Base-by-base conservation (phyloP, 805 yeast species). In the Barnettozyma wickerhamii region DNA sequence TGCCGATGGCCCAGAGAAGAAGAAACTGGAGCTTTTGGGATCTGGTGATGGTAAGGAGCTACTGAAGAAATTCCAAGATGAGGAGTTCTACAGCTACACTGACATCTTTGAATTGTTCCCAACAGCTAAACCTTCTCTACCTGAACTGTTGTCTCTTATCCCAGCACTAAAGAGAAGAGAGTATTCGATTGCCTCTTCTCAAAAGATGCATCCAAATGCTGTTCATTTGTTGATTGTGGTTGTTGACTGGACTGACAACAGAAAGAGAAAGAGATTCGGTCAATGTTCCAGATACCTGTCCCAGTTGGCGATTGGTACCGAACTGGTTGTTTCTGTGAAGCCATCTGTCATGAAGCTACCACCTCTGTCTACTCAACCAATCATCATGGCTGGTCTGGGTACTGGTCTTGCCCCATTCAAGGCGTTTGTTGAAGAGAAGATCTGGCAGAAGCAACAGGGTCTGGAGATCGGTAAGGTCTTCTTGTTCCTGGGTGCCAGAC, bases 371-470 rank as follows among this genome's bases (percentile, higher is more conserved):
- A 78, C 80, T 35, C 91, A 87, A 60, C 97, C 98, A 18, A 83
- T 91, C 53, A 81, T 91, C 49, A 91, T 91, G 98, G 83, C 95
- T 53, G 98, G 98, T 55, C 74, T 91, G 52, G 98, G 98, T 67
- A 91, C 98, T 39, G 98, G 98, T 51, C 76, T 91, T 56, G 98
- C 98, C 21, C 98, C 98, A 38, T 91, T 91, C 81, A 91, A 91
- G 73, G 98, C 98, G 0, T 89, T 91, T 59, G 77, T 91, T 42
- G 98, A 91, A 65, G 97, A 91, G 67, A 89, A 89, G 72, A 77
- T 83, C 58, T 89, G 91, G 88, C 98, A 91, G 70, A 72, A 81
- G 58, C 76, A 82, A 53, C 95, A 89, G 62, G 98, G 98, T 37
- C 62, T 74, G 61, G 85, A 83, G 52, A 86, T 91, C 61, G 98